Evolutionary conservation across 306 rosid species (phyloP).

Genomic region (Castanea crenata): DNA sequence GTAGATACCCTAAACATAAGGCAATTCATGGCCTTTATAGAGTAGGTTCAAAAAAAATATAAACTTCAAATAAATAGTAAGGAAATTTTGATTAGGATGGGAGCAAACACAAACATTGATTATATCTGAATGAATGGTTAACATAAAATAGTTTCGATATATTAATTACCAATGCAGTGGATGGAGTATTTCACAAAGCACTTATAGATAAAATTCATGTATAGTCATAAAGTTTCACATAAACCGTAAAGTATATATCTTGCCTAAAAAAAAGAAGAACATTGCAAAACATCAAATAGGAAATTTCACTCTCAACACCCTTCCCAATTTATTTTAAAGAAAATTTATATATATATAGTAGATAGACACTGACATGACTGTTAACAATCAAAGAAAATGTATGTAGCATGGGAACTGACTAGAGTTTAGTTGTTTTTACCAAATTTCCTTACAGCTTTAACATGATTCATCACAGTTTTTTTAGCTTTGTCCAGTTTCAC

Average conservation of each 20-base stretch:
- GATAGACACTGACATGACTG: not conserved
- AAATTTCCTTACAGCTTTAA: constrained; percentile 39
- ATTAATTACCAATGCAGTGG: not conserved
- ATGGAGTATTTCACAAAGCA: not conserved
- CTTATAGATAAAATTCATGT: not conserved
- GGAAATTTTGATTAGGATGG: too few species aligned
- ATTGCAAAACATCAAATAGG: not conserved
- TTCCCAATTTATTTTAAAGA: not conserved
- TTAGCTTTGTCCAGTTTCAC: constrained; percentile 28
- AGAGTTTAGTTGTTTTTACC: constrained; percentile 19
- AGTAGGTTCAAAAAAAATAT: too few species aligned
- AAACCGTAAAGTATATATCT: not conserved
- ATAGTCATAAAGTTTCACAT: not conserved
- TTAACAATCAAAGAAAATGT: constrained; percentile 1
- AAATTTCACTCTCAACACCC: not conserved
- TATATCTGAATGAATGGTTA: too few species aligned
- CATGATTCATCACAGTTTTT: constrained; percentile 31
- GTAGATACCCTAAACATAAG: too few species aligned
- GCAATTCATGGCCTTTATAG: too few species aligned
- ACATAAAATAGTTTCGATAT: too few species aligned
- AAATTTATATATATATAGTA: not conserved
- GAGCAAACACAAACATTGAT: too few species aligned
- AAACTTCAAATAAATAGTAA: too few species aligned
- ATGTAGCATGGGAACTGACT: constrained; percentile 12
- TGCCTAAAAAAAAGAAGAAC: not conserved